Conservation (phyloP, 495 filamentous ascomycete species). For the Pyrenula aspistea region DNA sequence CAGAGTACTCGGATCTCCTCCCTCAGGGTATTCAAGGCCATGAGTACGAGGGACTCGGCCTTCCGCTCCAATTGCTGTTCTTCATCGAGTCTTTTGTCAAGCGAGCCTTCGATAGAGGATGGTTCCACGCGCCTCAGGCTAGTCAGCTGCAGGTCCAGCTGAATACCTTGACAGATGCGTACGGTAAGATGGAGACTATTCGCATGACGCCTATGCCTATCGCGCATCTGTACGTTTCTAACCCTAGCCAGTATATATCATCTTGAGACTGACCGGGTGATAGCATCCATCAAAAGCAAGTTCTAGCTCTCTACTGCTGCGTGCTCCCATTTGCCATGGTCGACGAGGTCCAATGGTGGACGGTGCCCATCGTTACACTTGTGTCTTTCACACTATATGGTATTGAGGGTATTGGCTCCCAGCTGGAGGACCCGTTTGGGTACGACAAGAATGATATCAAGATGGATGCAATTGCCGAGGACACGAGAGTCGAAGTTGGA, state of each 20-base stretch:
- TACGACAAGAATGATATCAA: slow-evolving; percentile 69
- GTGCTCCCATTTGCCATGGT: slow-evolving; percentile 68
- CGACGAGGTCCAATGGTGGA: slow-evolving; percentile 63
- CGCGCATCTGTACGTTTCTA: slow-evolving; percentile 47
- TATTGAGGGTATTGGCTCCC: slow-evolving; percentile 61
- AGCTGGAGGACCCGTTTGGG: slow-evolving; percentile 68
- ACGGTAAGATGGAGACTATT: slow-evolving; percentile 67
- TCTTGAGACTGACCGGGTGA: background rate
- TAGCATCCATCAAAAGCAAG: slow-evolving; percentile 66
- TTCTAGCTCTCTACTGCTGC: slow-evolving; percentile 56
- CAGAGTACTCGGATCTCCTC: slow-evolving; percentile 49
- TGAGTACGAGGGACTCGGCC: slow-evolving; percentile 51
- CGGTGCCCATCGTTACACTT: slow-evolving; percentile 51
- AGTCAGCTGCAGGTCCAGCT: slow-evolving; percentile 51
- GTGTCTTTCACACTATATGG: slow-evolving; percentile 65
- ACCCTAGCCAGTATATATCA: background rate
- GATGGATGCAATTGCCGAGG: slow-evolving; percentile 63
- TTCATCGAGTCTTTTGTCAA: slow-evolving; percentile 61
- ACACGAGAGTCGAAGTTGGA: slow-evolving; percentile 50
- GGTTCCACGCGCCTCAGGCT: slow-evolving; percentile 51
- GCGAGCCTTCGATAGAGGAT: slow-evolving; percentile 41
- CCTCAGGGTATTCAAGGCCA: slow-evolving; percentile 46
- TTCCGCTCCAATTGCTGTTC: slow-evolving; percentile 54
- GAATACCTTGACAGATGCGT: slow-evolving; percentile 49
- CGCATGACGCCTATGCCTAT: slow-evolving; percentile 59